phyloP scores from a whole-genome alignment of 2,329 filamentous ascomycete species.

The Dendrostoma leiphaemia region DNA sequence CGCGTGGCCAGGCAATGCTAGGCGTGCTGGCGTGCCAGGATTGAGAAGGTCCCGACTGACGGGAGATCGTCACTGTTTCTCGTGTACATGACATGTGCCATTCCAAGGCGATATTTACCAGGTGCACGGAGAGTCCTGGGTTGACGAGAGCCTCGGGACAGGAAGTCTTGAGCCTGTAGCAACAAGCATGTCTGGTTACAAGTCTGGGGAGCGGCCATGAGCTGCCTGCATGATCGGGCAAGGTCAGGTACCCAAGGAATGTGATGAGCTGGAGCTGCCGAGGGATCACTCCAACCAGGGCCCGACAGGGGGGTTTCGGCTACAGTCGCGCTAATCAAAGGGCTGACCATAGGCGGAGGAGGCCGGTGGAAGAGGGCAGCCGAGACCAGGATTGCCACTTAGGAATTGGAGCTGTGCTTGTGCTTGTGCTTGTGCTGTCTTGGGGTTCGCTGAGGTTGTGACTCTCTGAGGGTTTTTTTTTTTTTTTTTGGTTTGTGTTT shows the following conservation, averaged over 20 bases:
- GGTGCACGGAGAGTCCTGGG: no score
- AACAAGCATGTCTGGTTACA: no score
- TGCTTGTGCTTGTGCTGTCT: no score
- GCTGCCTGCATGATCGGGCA: no score
- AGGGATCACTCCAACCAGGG: not conserved
- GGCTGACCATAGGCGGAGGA: not conserved
- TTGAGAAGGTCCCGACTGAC: not conserved
- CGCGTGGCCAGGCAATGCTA: no score
- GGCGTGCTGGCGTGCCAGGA: no score
- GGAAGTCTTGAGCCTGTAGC: no score
- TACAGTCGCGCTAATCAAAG: conserved; percentile 5
- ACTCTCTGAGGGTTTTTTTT: not conserved
- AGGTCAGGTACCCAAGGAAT: not conserved
- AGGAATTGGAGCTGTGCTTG: conserved; percentile 1
- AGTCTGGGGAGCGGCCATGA: no score
- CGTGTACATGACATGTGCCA: not conserved
- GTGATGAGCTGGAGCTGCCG: not conserved
- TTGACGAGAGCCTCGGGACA: no score
- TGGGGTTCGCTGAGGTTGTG: not conserved
- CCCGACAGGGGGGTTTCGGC: conserved; percentile 6
- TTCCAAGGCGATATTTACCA: no score
- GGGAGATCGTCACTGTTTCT: not conserved
- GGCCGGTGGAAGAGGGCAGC: not conserved
- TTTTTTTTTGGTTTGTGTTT: not conserved
- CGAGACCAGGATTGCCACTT: conserved; percentile 10